A percentile compares a stretch with the other conserved stretches of the same genome.
phyloP scores from a whole-genome alignment of 805 yeast species.

The Candida insectorum region DNA sequence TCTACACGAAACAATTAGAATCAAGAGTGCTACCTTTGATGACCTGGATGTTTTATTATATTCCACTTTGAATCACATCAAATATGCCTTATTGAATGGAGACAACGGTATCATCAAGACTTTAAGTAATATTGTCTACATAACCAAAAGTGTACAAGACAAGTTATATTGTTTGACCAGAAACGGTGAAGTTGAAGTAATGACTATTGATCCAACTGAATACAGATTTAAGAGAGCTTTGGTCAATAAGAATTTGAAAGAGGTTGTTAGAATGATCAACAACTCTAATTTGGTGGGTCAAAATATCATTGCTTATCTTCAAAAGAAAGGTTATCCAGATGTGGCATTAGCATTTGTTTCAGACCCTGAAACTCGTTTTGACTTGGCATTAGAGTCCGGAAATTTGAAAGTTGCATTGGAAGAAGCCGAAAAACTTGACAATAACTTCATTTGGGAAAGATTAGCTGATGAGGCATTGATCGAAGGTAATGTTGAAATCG shows the following conservation, averaged over 20 bases:
- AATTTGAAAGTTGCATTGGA: slow-evolving; percentile 81
- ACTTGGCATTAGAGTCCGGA: slow-evolving; percentile 91
- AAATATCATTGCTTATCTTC: slow-evolving; percentile 90
- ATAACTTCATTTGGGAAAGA: slow-evolving; percentile 69
- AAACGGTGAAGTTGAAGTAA: slow-evolving; percentile 74
- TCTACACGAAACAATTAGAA: slow-evolving; percentile 93
- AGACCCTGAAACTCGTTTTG: slow-evolving; percentile 95
- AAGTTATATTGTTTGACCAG: slow-evolving; percentile 81
- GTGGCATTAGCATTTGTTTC: slow-evolving; percentile 95
- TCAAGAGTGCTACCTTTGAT: slow-evolving; percentile 97
- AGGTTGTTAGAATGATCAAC: slow-evolving; percentile 84
- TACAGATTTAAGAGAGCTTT: slow-evolving; percentile 93
- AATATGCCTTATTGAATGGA: slow-evolving; percentile 89
- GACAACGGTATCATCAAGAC: slow-evolving; percentile 95
- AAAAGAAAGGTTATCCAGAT: slow-evolving; percentile 95
- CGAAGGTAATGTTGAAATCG: slow-evolving; percentile 85
- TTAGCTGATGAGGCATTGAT: slow-evolving; percentile 81
- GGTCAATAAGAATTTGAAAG: slow-evolving; percentile 84
- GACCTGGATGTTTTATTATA: slow-evolving; percentile 87
- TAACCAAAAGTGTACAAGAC: slow-evolving; percentile 66
- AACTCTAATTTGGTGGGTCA: slow-evolving; percentile 94
- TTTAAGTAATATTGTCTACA: slow-evolving; percentile 80
- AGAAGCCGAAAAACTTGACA: slow-evolving; percentile 79
- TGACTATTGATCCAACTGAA: slow-evolving; percentile 91
- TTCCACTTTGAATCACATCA: slow-evolving; percentile 93